Evolutionary conservation across 2,329 filamentous ascomycete genomes (phyloP), one percentile per base, ranked within the genome.

Genomic region (Colletotrichum sp.): DNA sequence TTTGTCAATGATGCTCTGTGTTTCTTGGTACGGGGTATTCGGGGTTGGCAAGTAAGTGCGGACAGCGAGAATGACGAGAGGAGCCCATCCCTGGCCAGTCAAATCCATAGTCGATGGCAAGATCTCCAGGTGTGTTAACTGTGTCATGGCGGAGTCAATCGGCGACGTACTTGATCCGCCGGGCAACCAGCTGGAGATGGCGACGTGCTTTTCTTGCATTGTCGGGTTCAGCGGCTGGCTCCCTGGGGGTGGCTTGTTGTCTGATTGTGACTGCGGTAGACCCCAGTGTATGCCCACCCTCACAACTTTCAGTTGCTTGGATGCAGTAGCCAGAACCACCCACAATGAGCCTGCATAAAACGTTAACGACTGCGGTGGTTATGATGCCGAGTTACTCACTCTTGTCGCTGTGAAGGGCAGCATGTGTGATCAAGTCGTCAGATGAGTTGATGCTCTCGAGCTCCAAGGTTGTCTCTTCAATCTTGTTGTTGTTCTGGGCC

Each of bases 361-460:
- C n/a, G 34, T 75, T 28, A 75, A 65, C 22, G 18, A 32, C 8
- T 60, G 22, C 16, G n/a, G 15, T 12, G 22, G 8, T 6, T 57
- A 68, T 59, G 75, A 79, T 62, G 71, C 62, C 34, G 68, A 13
- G 77, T 24, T 30, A 80, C 87, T 81, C 84, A 95, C 94, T 92
- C 84, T 93, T 95, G 71, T 96, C 95, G 5, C 94, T 92, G 75
- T 93, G 91, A 77, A 96, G 88, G 52, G 95, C 91, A 13, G 95
- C 95, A 85, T 98, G 95, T 1, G 95, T 95, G 67, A 96, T 89
- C n/a, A 95, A 84, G 78, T 95, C 93, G 77, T 95, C 92, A 1
- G 93, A 92, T 39, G 92, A 92, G 32, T 92, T 89, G 72, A 95
- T 89, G 77, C 92, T 93, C 81, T 96, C 94, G 44, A 98, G 85